phyloP scores from a whole-genome alignment of 129 eudicot genomes.

The Artemisia argyi region DNA sequence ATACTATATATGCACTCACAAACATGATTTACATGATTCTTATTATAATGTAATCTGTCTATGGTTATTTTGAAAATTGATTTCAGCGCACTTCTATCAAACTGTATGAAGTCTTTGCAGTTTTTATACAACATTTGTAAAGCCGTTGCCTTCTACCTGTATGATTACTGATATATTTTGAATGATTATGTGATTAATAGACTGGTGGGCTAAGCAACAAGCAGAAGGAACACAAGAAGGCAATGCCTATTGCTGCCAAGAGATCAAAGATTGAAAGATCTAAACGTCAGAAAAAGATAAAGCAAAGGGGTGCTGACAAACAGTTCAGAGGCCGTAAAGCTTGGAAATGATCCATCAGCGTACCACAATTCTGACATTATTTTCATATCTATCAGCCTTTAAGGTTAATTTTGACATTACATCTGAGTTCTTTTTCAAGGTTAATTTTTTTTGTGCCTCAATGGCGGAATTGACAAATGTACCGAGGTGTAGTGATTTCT shows the following conservation, averaged over 20 bases:
- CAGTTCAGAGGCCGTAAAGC: conserved; percentile 95
- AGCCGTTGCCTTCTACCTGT: background rate
- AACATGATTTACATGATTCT: too few species aligned
- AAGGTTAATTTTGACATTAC: conserved; percentile 5
- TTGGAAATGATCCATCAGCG: conserved; percentile 53
- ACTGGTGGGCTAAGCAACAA: conserved; percentile 78
- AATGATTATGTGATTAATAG: conserved; percentile 34
- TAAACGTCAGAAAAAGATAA: conserved; percentile 46
- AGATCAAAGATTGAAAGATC: conserved; percentile 56
- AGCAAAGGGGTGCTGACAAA: conserved; percentile 48
- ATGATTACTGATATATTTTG: background rate
- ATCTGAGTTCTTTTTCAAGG: background rate
- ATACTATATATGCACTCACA: too few species aligned
- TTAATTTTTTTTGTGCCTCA: too few species aligned
- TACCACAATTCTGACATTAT: conserved; percentile 21
- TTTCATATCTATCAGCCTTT: background rate
- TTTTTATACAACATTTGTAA: background rate
- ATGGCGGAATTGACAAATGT: too few species aligned
- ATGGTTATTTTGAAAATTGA: background rate
- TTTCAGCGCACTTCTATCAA: background rate
- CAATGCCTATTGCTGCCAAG: conserved; percentile 82
- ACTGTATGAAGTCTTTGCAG: background rate
- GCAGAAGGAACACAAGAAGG: conserved; percentile 78
- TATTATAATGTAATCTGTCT: background rate
- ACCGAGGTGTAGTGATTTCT: too few species aligned